phyloP scores from a whole-genome alignment of 345 rosid genomes.

The Arabidopsis suecica region DNA sequence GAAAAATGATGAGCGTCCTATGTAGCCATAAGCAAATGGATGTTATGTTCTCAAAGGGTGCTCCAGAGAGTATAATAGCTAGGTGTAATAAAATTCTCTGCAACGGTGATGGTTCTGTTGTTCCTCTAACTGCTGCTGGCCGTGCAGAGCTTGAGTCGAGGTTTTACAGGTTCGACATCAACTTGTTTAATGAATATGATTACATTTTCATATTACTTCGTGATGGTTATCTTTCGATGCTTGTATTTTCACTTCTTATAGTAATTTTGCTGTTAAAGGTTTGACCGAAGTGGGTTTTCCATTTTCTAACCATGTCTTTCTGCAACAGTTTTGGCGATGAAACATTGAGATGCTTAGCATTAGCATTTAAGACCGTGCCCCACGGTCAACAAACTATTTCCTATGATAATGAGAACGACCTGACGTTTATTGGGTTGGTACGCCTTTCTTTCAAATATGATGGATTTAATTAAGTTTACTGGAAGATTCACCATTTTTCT shows the following conservation, averaged over 20 bases:
- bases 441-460: conserved; percentile 59
- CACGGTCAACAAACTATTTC: conserved; percentile 72
- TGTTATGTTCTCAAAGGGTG: conserved; percentile 93
- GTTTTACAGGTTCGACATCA: conserved; percentile 65
- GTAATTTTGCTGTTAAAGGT: conserved; percentile 5
- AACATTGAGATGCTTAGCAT: conserved; percentile 89
- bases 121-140: conserved; percentile 69
- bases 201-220: background rate
- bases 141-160: conserved; percentile 82
- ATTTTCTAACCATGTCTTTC: conserved; percentile 34
- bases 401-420: conserved; percentile 85
- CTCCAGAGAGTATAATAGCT: conserved; percentile 92
- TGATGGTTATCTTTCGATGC: conserved; percentile 22
- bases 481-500: background rate
- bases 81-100: conserved; percentile 84
- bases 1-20: conserved; percentile 98
- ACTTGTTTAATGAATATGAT: conserved; percentile 14
- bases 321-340: conserved; percentile 92
- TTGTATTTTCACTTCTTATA: conserved; percentile 6
- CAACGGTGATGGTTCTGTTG: conserved; percentile 79
- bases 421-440: conserved; percentile 99
- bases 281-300: conserved; percentile 14
- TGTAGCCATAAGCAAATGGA: conserved; percentile 74
- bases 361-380: conserved; percentile 88
- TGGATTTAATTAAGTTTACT: conserved; percentile 12